These are phyloP conservation scores for Naganishia liquefaciens DNA, from an alignment of 1,284 basidiomycete species.

Conservation along the genomic window DNA sequence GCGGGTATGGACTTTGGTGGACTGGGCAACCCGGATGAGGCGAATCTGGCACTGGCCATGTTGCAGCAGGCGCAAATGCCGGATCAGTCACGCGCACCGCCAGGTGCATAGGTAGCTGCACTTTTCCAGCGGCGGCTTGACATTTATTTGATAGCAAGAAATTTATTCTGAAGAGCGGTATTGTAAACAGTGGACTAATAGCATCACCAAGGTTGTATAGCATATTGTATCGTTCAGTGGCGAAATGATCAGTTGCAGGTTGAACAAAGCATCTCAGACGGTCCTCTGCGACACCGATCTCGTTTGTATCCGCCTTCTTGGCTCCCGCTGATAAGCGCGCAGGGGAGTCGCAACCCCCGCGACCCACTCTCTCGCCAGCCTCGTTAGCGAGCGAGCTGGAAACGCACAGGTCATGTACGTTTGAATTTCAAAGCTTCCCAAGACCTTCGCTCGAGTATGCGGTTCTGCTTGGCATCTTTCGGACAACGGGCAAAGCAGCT, in stretches of 20 bases:
- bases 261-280: not conserved
- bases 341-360: too few species aligned
- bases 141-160: too few species aligned
- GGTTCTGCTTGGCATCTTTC: too few species aligned
- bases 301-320: too few species aligned
- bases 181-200: not conserved
- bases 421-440: too few species aligned
- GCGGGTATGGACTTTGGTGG: not conserved
- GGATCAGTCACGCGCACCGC: slow-evolving; percentile 21
- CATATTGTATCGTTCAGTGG: not conserved
- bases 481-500: not conserved
- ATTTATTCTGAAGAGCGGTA: not conserved
- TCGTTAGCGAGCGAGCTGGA: too few species aligned
- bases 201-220: slow-evolving; percentile 8
- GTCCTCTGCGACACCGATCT: too few species aligned
- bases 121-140: too few species aligned
- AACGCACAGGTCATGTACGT: too few species aligned
- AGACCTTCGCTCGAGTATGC: too few species aligned
- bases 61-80: slow-evolving; percentile 10
- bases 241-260: not conserved
- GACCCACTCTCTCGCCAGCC: too few species aligned
- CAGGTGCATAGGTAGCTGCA: slow-evolving; percentile 6
- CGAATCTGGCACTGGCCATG: slow-evolving; percentile 14
- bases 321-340: too few species aligned
- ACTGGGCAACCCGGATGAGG: not conserved